Evolutionary conservation across 179 eudicot species (phyloP), one percentile per base, ranked within the genome.

Genomic region (Beta lomatogona): DNA sequence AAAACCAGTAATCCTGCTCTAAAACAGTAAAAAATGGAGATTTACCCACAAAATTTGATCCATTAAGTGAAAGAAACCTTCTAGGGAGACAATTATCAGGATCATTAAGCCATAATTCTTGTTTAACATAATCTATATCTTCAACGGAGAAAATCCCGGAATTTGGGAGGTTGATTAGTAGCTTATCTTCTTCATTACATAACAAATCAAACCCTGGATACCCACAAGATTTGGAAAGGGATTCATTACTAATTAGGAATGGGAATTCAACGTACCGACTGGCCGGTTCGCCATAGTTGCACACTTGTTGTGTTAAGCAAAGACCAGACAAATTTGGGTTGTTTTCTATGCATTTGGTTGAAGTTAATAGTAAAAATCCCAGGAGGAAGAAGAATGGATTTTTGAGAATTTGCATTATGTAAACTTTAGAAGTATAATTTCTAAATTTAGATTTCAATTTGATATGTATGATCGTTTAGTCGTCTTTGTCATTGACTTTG

Each of bases 131-230:
- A 41, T 82, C 77, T 50, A 82, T 77, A 12, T 59, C 77, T 71
- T 71, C 16, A 60, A 82, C 77, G 21, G 53, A 60, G 77, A 82
- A 82, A 3, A 61, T 6, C 77, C 84, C 84, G 5, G 81, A 70
- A 77, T 77, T 77, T 31, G 73, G 77, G 2, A 82, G 22, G 46
- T 82, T 48, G 22, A 82, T 36, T 7, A 36, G 46, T 11, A 77
- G 9, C 73, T 15, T 52, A 70, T 77, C 4, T 41, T 48, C 50
- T 59, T 12, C 45, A 61, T 82, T 52, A 82, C 84, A 82, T 2
- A 60, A 44, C 77, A 82, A 77, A 61, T 82, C 81, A 14, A 82
- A 77, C n/a, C 84, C 84, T 7, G 81, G 84, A 52, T 70, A 82
- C 10, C 81, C 84, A 41, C 84, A 82, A 14, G 50, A 58, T 6